Evolutionary conservation across 176 grass and related monocot species (phyloP).

Genomic region (Oryza rufipogon): DNA sequence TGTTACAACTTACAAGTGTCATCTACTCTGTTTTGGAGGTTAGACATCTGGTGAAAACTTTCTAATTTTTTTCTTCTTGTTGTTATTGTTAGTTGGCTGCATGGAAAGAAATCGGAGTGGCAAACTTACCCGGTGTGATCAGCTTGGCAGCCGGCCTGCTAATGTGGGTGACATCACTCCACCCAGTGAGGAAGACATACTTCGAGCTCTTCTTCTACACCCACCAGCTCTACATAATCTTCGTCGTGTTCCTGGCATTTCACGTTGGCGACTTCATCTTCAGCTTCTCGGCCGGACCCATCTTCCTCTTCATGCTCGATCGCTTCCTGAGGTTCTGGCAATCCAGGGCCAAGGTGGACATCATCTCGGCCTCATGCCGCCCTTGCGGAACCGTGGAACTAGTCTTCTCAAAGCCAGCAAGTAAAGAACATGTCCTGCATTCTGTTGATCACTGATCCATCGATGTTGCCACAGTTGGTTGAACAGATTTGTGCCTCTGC

Average conservation of each 20-base stretch:
- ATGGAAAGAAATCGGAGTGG: slow-evolving; percentile 83
- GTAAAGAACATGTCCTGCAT: slow-evolving; percentile 45
- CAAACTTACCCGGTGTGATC: slow-evolving; percentile 90
- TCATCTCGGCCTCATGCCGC: slow-evolving; percentile 68
- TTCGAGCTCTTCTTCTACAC: slow-evolving; percentile 99
- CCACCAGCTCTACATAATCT: slow-evolving; percentile 93
- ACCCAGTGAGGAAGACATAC: slow-evolving; percentile 80
- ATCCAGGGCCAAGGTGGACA: slow-evolving; percentile 78
- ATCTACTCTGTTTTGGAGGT: not conserved
- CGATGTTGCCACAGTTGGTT: slow-evolving; percentile 4
- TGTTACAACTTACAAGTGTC: not conserved
- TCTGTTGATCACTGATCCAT: slow-evolving; percentile 16
- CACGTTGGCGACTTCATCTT: slow-evolving; percentile 87
- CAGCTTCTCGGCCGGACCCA: slow-evolving; percentile 66
- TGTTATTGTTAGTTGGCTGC: slow-evolving; percentile 54
- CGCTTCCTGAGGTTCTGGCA: slow-evolving; percentile 94
- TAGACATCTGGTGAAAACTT: not conserved
- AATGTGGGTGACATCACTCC: slow-evolving; percentile 97
- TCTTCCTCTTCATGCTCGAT: slow-evolving; percentile 95
- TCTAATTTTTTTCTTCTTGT: not conserved
- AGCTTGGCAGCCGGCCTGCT: slow-evolving; percentile 83
- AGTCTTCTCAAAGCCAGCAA: slow-evolving; percentile 84
- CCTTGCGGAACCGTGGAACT: slow-evolving; percentile 90
- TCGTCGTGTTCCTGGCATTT: slow-evolving; percentile 79
- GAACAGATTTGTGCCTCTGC: slow-evolving; percentile 7